phyloP scores from a whole-genome alignment of 2,329 filamentous ascomycete genomes.

The Claviceps sp. region DNA sequence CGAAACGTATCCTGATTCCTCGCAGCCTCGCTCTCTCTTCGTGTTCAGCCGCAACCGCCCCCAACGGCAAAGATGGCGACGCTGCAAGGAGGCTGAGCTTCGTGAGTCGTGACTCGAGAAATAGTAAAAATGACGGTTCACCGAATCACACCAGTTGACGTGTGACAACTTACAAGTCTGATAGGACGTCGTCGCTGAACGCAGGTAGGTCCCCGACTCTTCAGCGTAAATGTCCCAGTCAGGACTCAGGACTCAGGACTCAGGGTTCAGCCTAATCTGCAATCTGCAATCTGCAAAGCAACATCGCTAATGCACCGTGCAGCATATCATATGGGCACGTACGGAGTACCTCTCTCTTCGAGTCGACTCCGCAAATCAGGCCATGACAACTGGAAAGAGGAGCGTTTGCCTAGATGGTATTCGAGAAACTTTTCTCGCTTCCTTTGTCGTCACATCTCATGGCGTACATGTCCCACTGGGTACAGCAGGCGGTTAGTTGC shows the following conservation, averaged over 20 bases:
- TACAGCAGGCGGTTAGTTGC: background rate
- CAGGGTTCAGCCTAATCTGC: background rate
- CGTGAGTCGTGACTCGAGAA: background rate
- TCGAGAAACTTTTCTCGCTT: background rate
- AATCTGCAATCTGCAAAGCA: background rate
- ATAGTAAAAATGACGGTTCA: background rate
- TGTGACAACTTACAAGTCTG: background rate
- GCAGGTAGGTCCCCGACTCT: background rate
- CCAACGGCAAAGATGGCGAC: background rate
- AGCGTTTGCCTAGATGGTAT: background rate
- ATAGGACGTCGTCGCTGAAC: background rate
- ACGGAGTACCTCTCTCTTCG: background rate
- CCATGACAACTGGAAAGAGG: background rate
- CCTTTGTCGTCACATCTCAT: background rate
- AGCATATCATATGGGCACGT: background rate
- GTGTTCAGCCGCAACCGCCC: no score
- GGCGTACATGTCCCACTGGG: background rate
- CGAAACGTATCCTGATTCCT: no score
- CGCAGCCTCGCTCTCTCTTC: no score
- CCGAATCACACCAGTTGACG: background rate
- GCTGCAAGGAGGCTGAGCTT: background rate
- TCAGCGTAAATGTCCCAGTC: background rate
- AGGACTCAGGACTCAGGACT: background rate
- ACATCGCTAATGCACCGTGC: background rate
- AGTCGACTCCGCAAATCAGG: background rate